Percentiles rank a stretch among this genome's conserved stretches.
Conservation (phyloP, 2,329 filamentous ascomycete species). For the Neopestalotiopsis clavispora region DNA sequence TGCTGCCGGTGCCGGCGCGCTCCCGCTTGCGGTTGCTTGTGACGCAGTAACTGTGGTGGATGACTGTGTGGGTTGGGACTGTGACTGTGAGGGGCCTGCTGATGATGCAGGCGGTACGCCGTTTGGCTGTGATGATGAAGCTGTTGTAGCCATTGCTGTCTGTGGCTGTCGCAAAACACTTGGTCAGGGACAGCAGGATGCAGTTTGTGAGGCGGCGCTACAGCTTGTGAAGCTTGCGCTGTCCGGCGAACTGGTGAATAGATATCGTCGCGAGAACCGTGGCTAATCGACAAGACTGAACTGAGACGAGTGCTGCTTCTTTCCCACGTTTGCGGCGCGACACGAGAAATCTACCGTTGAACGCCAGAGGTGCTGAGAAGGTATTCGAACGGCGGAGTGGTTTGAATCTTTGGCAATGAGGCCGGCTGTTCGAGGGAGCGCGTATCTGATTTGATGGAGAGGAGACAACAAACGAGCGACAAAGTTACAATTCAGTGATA, state of each 20-base stretch:
- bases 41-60: slow-evolving; percentile 40
- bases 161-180: background rate
- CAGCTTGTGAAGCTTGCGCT: no score
- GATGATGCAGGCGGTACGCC: slow-evolving; percentile 48
- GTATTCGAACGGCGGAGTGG: background rate
- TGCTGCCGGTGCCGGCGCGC: slow-evolving; percentile 24
- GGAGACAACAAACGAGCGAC: background rate
- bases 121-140: slow-evolving; percentile 55
- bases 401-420: background rate
- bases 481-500: no score
- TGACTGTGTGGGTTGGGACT: slow-evolving; percentile 30
- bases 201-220: background rate
- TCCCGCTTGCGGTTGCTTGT: slow-evolving; percentile 22
- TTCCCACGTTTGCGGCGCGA: background rate
- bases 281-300: background rate
- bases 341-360: background rate
- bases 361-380: background rate
- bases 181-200: background rate
- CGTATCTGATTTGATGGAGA: background rate
- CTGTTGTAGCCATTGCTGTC: slow-evolving; percentile 18
- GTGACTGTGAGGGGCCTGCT: slow-evolving; percentile 34
- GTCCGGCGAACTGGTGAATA: background rate
- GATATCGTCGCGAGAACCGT: background rate
- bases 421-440: background rate
- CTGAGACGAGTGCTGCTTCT: background rate